A percentile compares a stretch with the other conserved stretches of the same genome.
These are phyloP conservation scores for Hanseniaspora valbyensis DNA, from an alignment of 805 yeast genomes.

Conservation along the genomic window DNA sequence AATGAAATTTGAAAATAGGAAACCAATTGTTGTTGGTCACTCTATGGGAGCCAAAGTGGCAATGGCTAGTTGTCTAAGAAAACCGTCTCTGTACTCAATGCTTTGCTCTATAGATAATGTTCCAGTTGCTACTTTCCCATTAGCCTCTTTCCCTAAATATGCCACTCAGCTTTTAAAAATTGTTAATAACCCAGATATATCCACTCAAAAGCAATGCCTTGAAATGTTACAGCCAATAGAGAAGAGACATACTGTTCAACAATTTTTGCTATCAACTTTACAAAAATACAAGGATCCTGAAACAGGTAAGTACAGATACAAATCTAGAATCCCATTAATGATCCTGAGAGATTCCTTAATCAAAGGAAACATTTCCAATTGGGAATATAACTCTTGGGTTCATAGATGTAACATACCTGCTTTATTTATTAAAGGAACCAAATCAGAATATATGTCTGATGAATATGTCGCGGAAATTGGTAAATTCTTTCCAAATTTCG, in stretches of 20 bases:
- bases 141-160: conserved; percentile 55
- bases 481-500: conserved; percentile 65
- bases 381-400: conserved; percentile 55
- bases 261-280: conserved; percentile 50
- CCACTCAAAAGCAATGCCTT: conserved; percentile 56
- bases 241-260: conserved; percentile 48
- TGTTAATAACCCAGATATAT: conserved; percentile 35
- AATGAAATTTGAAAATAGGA: conserved; percentile 26
- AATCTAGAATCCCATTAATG: conserved; percentile 50
- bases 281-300: conserved; percentile 25
- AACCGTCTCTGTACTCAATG: conserved; percentile 50
- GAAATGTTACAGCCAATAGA: conserved; percentile 53
- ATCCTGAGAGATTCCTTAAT: conserved; percentile 55
- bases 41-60: conserved; percentile 93
- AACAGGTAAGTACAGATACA: conserved; percentile 25
- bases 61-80: conserved; percentile 70
- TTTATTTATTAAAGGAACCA: conserved; percentile 66
- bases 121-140: conserved; percentile 56
- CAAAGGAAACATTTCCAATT: conserved; percentile 56
- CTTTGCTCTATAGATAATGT: conserved; percentile 81
- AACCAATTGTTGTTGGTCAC: conserved; percentile 64
- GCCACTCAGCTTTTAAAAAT: conserved; percentile 52
- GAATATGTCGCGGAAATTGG: conserved; percentile 67
- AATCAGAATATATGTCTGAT: conserved; percentile 70
- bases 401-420: conserved; percentile 60